Evolutionary conservation across 164 flowering plant genomes (phyloP).

Genomic region (Liriodendron chinense): DNA sequence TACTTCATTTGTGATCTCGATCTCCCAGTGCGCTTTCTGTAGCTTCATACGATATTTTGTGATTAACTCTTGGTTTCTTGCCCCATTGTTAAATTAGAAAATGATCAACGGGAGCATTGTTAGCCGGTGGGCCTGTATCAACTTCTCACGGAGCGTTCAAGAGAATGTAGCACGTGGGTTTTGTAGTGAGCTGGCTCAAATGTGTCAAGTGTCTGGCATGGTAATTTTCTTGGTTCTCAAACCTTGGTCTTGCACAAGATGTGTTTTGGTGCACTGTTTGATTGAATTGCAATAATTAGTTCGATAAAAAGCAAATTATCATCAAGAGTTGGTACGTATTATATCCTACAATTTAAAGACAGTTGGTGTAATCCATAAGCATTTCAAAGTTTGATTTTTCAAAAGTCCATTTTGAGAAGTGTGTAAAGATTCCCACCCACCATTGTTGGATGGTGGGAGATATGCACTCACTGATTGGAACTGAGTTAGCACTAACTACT

Average conservation of each 20-base stretch:
- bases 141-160: conserved; percentile 76
- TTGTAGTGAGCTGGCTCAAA: conserved; percentile 73
- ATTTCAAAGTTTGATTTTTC: too few species aligned
- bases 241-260: background rate
- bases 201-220: conserved; percentile 91
- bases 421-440: too few species aligned
- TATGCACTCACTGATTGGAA: background rate
- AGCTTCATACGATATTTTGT: too few species aligned
- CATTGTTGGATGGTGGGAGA: too few species aligned
- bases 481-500: conserved; percentile 2
- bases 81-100: conserved; percentile 38
- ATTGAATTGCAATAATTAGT: background rate
- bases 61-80: background rate
- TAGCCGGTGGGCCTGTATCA: conserved; percentile 73
- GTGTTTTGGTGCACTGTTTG: background rate
- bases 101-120: conserved; percentile 84
- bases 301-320: too few species aligned
- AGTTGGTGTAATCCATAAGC: too few species aligned
- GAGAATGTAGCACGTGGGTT: conserved; percentile 75
- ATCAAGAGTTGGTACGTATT: too few species aligned
- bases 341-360: too few species aligned
- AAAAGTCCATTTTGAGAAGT: too few species aligned
- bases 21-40: background rate
- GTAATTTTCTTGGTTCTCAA: conserved; percentile 23
- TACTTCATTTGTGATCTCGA: too few species aligned